Conservation (phyloP, 257 asterid genomes). For the Oldenlandia corymbosa region DNA sequence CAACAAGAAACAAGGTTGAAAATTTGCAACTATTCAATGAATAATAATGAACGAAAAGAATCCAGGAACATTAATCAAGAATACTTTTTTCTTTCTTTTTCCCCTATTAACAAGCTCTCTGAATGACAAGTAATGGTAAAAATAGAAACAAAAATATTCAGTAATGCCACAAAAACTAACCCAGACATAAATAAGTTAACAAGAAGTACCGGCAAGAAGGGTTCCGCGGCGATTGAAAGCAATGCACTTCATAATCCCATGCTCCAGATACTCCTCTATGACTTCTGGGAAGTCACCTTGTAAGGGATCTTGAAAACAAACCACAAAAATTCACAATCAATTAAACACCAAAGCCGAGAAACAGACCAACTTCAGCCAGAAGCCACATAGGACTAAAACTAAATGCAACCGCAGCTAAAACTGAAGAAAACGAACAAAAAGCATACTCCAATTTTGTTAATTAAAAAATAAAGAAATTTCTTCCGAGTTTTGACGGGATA, state of each 20-base stretch:
- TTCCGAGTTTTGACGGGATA: neutral
- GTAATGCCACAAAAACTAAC: neutral
- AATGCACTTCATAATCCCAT: conserved; percentile 69
- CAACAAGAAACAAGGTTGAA: neutral
- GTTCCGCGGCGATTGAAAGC: conserved; percentile 94
- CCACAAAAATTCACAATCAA: neutral
- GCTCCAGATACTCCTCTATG: conserved; percentile 85
- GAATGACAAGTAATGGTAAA: neutral
- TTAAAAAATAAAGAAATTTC: too few species aligned
- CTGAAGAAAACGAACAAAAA: neutral
- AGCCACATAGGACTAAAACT: neutral
- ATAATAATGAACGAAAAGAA: neutral
- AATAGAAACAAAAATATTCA: neutral
- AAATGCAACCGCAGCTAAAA: neutral
- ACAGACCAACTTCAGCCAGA: neutral
- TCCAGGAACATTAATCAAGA: neutral
- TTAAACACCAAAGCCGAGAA: neutral
- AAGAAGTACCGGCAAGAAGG: conserved; percentile 75
- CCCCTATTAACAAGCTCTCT: neutral
- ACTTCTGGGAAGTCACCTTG: conserved; percentile 96
- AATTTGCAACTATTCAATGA: neutral
- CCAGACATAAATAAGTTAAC: neutral
- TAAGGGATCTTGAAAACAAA: conserved; percentile 53
- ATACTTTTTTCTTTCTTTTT: neutral
- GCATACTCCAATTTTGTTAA: neutral